Percentiles rank a stretch among this genome's conserved stretches.
Conservation (phyloP, 1,139 yeast species). For the Candida sp. region DNA sequence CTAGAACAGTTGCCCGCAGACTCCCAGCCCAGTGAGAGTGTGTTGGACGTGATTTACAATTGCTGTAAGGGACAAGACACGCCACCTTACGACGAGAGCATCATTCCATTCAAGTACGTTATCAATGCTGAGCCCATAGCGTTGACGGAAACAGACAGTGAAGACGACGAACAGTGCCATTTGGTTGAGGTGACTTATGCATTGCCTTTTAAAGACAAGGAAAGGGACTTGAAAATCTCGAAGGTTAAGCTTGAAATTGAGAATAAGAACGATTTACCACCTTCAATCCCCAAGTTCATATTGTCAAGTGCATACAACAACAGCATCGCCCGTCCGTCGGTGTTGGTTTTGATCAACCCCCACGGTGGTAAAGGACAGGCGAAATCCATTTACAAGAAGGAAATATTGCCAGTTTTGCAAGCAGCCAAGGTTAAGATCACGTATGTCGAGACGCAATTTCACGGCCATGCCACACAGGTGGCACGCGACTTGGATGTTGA, state of each 20-base stretch:
- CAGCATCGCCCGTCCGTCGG: slow-evolving; percentile 38
- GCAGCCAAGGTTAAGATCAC: slow-evolving; percentile 69
- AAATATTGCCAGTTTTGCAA: slow-evolving; percentile 72
- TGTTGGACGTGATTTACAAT: background rate
- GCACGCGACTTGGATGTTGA: slow-evolving; percentile 58
- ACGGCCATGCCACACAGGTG: slow-evolving; percentile 76
- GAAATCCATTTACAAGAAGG: slow-evolving; percentile 51
- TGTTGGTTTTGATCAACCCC: slow-evolving; percentile 80
- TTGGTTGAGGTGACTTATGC: slow-evolving; percentile 23
- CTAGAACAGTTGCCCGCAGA: slow-evolving; percentile 13
- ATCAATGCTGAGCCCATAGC: slow-evolving; percentile 27
- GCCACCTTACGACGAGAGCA: slow-evolving; percentile 3
- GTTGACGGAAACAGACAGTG: slow-evolving; percentile 5
- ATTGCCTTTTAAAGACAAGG: slow-evolving; percentile 12
- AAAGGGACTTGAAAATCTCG: slow-evolving; percentile 11
- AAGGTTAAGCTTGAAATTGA: slow-evolving; percentile 12
- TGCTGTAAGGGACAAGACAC: slow-evolving; percentile 2
- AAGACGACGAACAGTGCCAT: slow-evolving; percentile 16
- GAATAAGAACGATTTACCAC: slow-evolving; percentile 7
- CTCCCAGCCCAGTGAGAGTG: background rate
- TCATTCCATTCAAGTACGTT: slow-evolving; percentile 28
- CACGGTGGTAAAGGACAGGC: slow-evolving; percentile 92
- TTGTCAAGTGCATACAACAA: slow-evolving; percentile 30
- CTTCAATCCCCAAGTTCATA: slow-evolving; percentile 16
- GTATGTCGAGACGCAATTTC: slow-evolving; percentile 64